These are phyloP conservation scores for Lumnitzera littorea DNA, from an alignment of 345 rosid genomes.

Conservation along the genomic window DNA sequence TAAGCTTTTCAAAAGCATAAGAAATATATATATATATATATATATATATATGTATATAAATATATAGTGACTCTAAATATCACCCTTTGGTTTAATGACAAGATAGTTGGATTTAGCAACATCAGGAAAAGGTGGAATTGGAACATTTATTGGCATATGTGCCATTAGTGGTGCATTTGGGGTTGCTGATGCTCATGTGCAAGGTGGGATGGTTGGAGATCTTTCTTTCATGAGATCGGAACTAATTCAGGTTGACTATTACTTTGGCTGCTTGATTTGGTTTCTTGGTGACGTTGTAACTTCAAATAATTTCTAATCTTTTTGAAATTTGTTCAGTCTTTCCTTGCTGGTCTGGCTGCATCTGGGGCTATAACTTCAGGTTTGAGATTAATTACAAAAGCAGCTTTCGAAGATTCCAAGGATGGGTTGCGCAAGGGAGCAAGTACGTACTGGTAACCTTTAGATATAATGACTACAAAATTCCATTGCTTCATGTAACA, in stretches of 20 bases:
- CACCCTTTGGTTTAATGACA: background rate
- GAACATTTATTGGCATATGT: constrained; percentile 61
- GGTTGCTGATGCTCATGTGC: constrained; percentile 75
- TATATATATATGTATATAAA: too few species aligned
- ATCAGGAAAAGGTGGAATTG: constrained; percentile 67
- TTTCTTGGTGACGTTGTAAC: background rate
- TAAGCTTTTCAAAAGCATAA: too few species aligned
- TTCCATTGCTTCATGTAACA: too few species aligned
- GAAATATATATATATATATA: too few species aligned
- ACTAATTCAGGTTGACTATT: constrained; percentile 50
- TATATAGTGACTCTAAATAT: too few species aligned
- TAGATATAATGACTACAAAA: too few species aligned
- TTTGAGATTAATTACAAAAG: constrained; percentile 65
- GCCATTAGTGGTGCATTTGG: constrained; percentile 57
- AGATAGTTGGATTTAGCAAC: constrained; percentile 72
- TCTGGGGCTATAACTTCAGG: constrained; percentile 69
- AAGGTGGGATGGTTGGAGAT: constrained; percentile 92
- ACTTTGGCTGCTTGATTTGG: background rate
- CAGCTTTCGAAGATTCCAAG: constrained; percentile 50
- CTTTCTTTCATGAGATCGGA: constrained; percentile 64
- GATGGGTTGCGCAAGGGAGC: constrained; percentile 83
- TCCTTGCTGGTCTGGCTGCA: constrained; percentile 59
- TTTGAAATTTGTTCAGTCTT: constrained; percentile 31
- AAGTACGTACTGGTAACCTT: constrained; percentile 27
- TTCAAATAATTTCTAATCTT: background rate